Percentiles rank a stretch among this genome's conserved stretches.
phyloP scores from a whole-genome alignment of 495 filamentous ascomycete genomes.

The Aspergillus panamensis region DNA sequence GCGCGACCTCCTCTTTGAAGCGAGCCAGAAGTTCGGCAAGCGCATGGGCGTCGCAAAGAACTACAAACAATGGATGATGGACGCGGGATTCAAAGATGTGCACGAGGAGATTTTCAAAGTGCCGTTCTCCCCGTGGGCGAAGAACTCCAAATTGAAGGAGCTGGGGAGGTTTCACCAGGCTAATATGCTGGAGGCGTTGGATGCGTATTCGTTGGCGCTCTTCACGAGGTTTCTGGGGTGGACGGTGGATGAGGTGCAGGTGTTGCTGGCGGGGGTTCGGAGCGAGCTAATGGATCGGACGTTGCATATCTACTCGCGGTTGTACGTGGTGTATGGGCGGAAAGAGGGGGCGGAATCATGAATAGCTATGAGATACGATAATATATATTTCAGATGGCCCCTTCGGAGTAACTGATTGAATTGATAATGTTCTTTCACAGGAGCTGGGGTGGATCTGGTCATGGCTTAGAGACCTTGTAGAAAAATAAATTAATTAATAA shows the following conservation, averaged over 20 bases:
- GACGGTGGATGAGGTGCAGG: slow-evolving; percentile 52
- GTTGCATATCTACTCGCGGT: slow-evolving; percentile 14
- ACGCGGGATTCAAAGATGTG: slow-evolving; percentile 38
- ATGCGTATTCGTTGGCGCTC: slow-evolving; percentile 40
- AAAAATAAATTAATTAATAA: no score
- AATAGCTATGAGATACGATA: not conserved
- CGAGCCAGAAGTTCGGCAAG: slow-evolving; percentile 27
- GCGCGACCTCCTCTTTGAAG: slow-evolving; percentile 22
- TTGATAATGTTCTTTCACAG: not conserved
- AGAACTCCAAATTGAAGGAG: slow-evolving; percentile 43
- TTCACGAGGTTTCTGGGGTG: slow-evolving; percentile 56
- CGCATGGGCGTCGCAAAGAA: slow-evolving; percentile 26
- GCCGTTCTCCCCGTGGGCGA: slow-evolving; percentile 17
- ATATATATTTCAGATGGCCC: not conserved
- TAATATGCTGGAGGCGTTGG: slow-evolving; percentile 41
- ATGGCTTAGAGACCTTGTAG: no score
- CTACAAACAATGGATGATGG: slow-evolving; percentile 29
- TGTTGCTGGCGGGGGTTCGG: slow-evolving; percentile 51
- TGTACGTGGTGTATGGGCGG: slow-evolving; percentile 18
- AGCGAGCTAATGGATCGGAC: slow-evolving; percentile 42
- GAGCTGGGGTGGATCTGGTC: not conserved
- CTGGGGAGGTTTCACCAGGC: slow-evolving; percentile 42
- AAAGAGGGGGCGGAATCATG: not conserved
- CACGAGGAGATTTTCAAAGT: slow-evolving; percentile 27
- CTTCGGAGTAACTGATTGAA: not conserved